Percentiles rank a stretch among this genome's conserved stretches.
These are phyloP conservation scores for Kurtzmaniella fragi DNA, from an alignment of 805 yeast genomes.

Conservation along the genomic window DNA sequence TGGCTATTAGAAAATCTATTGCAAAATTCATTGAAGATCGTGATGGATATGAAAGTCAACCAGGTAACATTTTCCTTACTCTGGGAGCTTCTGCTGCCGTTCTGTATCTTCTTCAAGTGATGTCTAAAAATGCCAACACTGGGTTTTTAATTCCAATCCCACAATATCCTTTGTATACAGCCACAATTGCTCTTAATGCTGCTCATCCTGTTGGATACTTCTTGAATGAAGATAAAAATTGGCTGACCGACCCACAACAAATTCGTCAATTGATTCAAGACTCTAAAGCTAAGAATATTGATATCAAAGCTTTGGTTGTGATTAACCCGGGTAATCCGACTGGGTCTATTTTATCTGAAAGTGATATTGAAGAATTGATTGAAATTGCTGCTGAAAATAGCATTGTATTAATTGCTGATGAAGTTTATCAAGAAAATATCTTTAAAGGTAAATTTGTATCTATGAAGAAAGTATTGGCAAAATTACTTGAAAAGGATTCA, in stretches of 20 bases:
- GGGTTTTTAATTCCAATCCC: conserved; percentile 95
- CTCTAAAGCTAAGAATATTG: conserved; percentile 47
- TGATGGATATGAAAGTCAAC: conserved; percentile 56
- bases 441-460: conserved; percentile 80
- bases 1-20: conserved; percentile 64
- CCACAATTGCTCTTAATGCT: conserved; percentile 81
- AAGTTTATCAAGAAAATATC: conserved; percentile 93
- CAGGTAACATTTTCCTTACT: conserved; percentile 77
- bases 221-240: conserved; percentile 70
- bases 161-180: conserved; percentile 95
- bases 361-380: conserved; percentile 66
- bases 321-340: conserved; percentile 99
- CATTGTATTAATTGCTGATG: conserved; percentile 89
- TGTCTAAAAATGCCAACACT: conserved; percentile 61
- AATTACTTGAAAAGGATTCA: conserved; percentile 49
- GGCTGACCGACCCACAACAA: conserved; percentile 77
- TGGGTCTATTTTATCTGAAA: conserved; percentile 69
- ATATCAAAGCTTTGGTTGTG: conserved; percentile 77
- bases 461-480: conserved; percentile 71
- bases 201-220: conserved; percentile 84
- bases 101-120: conserved; percentile 64
- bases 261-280: conserved; percentile 51
- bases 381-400: conserved; percentile 81
- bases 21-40: conserved; percentile 75
- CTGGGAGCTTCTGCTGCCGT: conserved; percentile 96